Evolutionary conservation across 768 basidiomycete genomes (phyloP).

Genomic region (Lentinula raphanica): DNA sequence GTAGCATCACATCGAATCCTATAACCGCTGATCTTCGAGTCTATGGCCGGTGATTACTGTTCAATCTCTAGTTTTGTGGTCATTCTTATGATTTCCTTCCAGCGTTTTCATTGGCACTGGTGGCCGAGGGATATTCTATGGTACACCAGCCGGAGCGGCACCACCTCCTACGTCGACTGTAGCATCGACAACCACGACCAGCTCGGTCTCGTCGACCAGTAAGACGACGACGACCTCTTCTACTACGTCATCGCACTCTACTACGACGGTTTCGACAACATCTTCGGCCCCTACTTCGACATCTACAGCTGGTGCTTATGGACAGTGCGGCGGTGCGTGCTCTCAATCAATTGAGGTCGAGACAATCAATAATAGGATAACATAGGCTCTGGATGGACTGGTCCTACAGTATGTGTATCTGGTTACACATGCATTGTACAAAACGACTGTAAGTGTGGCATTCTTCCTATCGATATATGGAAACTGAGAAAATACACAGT

Average conservation of each 20-base stretch:
- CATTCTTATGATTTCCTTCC: background rate
- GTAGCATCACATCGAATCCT: conserved; percentile 24
- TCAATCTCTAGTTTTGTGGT: background rate
- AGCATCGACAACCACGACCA: background rate
- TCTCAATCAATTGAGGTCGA: background rate
- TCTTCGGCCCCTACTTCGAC: conserved; percentile 5
- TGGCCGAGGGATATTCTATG: conserved; percentile 30
- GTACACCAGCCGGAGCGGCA: conserved; percentile 8
- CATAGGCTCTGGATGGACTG: conserved; percentile 14
- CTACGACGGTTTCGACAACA: conserved; percentile 1
- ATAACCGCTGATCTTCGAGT: conserved; percentile 32
- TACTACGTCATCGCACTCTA: conserved; percentile 7
- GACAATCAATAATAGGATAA: background rate
- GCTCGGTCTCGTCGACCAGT: background rate
- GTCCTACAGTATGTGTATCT: conserved; percentile 12
- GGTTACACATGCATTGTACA: conserved; percentile 17
- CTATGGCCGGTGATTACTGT: conserved; percentile 27
- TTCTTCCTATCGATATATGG: background rate
- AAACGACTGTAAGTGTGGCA: conserved; percentile 18
- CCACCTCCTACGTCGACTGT: conserved; percentile 9
- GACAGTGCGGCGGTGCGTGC: conserved; percentile 21
- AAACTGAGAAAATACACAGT: conserved; percentile 7
- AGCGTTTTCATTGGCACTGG: conserved; percentile 35
- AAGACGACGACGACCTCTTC: conserved; percentile 3
- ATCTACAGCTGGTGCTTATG: conserved; percentile 10